These are phyloP conservation scores for Trichoderma polysporum DNA, from an alignment of 2,329 filamentous ascomycete genomes.

Conservation along the genomic window DNA sequence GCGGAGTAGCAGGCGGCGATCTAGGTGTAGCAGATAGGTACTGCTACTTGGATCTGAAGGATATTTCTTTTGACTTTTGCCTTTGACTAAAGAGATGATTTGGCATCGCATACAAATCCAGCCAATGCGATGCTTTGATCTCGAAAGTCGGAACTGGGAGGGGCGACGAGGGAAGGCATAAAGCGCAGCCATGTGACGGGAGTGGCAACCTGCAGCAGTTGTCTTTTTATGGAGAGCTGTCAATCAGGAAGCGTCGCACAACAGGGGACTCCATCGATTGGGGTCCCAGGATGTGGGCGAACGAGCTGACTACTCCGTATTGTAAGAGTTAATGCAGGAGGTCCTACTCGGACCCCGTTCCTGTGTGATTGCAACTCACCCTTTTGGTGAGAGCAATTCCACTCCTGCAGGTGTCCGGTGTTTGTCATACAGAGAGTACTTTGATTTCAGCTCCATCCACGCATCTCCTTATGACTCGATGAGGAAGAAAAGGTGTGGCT, in stretches of 20 bases:
- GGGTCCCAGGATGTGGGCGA: not conserved
- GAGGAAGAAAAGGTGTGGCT: not conserved
- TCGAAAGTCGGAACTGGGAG: not conserved
- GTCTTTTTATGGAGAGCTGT: slow-evolving; percentile 2
- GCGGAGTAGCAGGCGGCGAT: not conserved
- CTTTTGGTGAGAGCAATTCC: slow-evolving; percentile 4
- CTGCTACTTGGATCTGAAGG: not conserved
- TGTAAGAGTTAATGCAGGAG: slow-evolving; percentile 10
- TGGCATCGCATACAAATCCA: not conserved
- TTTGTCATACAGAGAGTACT: slow-evolving; percentile 17
- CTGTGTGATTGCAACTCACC: slow-evolving; percentile 1
- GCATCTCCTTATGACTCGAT: not conserved
- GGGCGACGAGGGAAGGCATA: not conserved
- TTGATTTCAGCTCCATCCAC: slow-evolving; percentile 1
- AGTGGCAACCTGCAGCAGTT: slow-evolving; percentile 11
- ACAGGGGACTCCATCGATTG: slow-evolving; percentile 12
- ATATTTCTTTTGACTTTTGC: not conserved
- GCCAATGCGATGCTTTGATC: not conserved
- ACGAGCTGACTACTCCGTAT: slow-evolving; percentile 9
- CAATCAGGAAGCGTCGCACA: slow-evolving; percentile 15
- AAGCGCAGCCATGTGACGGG: slow-evolving; percentile 3
- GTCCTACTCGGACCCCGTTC: slow-evolving; percentile 3
- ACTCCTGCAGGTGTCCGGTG: slow-evolving; percentile 14
- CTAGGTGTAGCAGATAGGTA: not conserved
- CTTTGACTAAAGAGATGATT: not conserved